A percentile compares a stretch with the other conserved stretches of the same genome.
These are phyloP conservation scores for Epichloe aotearoae DNA, from an alignment of 2,329 filamentous ascomycete species.

Conservation along the genomic window DNA sequence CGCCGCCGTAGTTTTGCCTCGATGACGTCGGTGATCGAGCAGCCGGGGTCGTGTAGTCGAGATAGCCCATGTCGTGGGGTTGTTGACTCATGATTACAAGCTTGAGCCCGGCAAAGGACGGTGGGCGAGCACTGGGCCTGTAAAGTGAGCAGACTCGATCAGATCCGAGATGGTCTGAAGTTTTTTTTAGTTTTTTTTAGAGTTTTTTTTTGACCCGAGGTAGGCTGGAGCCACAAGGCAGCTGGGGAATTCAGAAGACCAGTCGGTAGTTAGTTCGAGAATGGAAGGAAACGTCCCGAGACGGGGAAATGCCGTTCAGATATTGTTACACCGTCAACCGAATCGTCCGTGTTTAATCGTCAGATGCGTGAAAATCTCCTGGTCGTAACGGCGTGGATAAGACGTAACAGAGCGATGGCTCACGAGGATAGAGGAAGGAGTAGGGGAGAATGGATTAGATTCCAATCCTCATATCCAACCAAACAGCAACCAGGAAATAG, in stretches of 20 bases:
- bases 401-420: not conserved
- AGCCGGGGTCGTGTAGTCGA: conserved; percentile 47
- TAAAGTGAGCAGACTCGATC: conserved; percentile 3
- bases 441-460: not conserved
- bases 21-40: conserved; percentile 60
- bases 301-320: not conserved
- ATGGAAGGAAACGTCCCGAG: not conserved
- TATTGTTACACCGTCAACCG: not conserved
- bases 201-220: not conserved
- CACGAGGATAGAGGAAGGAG: not conserved
- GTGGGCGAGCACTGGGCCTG: conserved; percentile 13
- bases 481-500: not conserved
- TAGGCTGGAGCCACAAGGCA: not conserved
- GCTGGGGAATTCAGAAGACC: not conserved
- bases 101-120: conserved; percentile 11
- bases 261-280: not conserved
- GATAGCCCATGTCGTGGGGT: conserved; percentile 51
- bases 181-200: too few relatives aligned
- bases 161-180: not conserved
- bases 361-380: not conserved
- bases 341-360: not conserved
- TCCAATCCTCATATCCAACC: not conserved
- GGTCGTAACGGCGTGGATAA: conserved; percentile 1
- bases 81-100: conserved; percentile 30
- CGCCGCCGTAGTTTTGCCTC: conserved; percentile 40